Percentiles rank a stretch among this genome's conserved stretches.
phyloP scores from a whole-genome alignment of 345 rosid species.

The Linum lewisii region DNA sequence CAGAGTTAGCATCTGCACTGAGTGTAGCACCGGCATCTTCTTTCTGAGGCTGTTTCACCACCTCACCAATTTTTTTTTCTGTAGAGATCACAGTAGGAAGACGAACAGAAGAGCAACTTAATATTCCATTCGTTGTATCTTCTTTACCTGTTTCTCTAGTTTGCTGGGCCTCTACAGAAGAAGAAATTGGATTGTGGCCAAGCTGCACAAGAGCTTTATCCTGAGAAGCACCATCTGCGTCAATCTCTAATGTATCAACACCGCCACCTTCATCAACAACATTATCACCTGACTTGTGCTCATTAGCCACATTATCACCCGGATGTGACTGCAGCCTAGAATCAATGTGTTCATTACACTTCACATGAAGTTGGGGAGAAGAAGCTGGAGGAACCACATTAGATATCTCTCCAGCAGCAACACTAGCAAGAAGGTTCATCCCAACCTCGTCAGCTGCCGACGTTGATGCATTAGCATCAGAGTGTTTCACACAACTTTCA shows the following conservation, averaged over 20 bases:
- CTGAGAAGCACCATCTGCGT: background rate
- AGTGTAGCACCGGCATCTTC: background rate
- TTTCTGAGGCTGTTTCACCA: background rate
- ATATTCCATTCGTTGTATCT: background rate
- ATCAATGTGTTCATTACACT: background rate
- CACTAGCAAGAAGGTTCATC: conserved; percentile 12
- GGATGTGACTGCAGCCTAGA: background rate
- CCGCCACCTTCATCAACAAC: background rate
- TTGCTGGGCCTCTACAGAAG: background rate
- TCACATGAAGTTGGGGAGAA: background rate
- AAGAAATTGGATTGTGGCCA: background rate
- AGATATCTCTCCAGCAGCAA: conserved; percentile 10
- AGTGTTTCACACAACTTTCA: conserved; percentile 6
- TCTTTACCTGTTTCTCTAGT: background rate
- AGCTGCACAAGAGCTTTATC: background rate
- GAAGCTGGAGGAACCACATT: background rate
- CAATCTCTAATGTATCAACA: background rate
- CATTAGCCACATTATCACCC: background rate
- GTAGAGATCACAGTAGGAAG: background rate
- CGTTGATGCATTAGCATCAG: conserved; percentile 1
- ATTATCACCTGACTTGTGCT: background rate
- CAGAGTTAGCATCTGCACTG: background rate
- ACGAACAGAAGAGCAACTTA: background rate
- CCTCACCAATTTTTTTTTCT: background rate
- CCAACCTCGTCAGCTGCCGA: conserved; percentile 5